These are phyloP conservation scores for Entamoeba nuttalli DNA, from an alignment of 208 protist species.

Conservation along the genomic window DNA sequence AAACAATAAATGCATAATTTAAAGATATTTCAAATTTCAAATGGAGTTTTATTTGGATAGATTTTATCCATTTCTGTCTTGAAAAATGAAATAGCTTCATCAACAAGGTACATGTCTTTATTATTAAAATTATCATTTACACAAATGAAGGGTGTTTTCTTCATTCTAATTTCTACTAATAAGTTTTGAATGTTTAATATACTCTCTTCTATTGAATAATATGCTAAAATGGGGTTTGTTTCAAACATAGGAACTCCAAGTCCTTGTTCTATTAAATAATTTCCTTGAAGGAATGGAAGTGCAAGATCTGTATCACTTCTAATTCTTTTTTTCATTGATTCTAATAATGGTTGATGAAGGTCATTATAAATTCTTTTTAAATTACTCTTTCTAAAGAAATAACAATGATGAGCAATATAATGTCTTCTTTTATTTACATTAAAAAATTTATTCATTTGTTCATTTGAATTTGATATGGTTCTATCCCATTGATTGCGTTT, in stretches of 20 bases:
- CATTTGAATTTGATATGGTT: neutral
- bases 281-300: neutral
- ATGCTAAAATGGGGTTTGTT: neutral
- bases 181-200: neutral
- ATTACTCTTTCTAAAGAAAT: neutral
- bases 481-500: neutral
- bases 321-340: neutral
- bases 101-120: neutral
- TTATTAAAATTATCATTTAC: neutral
- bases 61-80: neutral
- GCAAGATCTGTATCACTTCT: neutral
- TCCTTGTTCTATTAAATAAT: neutral
- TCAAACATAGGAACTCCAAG: neutral
- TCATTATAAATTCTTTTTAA: neutral
- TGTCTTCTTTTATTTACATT: neutral
- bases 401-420: neutral
- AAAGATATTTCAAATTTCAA: neutral
- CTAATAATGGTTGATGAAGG: neutral
- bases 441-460: neutral
- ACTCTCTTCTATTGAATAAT: too few relatives aligned
- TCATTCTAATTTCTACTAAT: neutral
- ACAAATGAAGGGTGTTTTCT: neutral
- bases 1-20: too few relatives aligned
- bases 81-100: neutral
- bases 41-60: neutral